A percentile compares a stretch with the other conserved stretches of the same genome.
Evolutionary conservation across 2,329 filamentous ascomycete species (phyloP).

Genomic region (Macroventuria anomochaeta): DNA sequence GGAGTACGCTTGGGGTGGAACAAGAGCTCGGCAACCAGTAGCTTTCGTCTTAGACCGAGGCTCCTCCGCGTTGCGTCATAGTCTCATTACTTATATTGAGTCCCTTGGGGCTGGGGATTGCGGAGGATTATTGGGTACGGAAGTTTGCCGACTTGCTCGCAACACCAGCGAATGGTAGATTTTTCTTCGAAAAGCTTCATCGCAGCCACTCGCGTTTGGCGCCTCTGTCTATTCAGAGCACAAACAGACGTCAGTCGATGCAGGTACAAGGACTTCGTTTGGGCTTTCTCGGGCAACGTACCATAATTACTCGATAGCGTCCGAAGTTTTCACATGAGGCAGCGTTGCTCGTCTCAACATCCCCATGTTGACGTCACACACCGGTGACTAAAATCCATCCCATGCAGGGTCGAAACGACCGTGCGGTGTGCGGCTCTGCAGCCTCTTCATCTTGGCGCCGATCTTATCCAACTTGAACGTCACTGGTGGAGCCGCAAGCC

Average conservation of each 20-base stretch:
- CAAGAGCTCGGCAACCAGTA: slow-evolving; percentile 33
- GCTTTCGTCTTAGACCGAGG: slow-evolving; percentile 28
- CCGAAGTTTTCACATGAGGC: slow-evolving; percentile 26
- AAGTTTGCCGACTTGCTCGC: slow-evolving; percentile 7
- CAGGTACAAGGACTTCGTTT: slow-evolving; percentile 7
- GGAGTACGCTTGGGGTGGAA: slow-evolving; percentile 33
- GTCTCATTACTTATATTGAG: slow-evolving; percentile 2
- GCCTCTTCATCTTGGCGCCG: slow-evolving; percentile 37
- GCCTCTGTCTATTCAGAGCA: not conserved
- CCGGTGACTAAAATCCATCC: slow-evolving; percentile 16
- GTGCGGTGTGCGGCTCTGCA: slow-evolving; percentile 39
- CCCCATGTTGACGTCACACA: slow-evolving; percentile 29
- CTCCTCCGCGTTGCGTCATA: slow-evolving; percentile 32
- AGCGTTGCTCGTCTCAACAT: slow-evolving; percentile 31
- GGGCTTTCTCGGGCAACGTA: slow-evolving; percentile 19
- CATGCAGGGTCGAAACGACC: slow-evolving; percentile 34
- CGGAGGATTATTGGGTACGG: slow-evolving; percentile 14
- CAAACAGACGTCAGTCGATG: slow-evolving; percentile 9
- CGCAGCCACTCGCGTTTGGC: not conserved
- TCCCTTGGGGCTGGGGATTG: slow-evolving; percentile 15
- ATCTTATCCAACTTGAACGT: slow-evolving; percentile 31
- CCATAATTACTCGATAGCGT: slow-evolving; percentile 20
- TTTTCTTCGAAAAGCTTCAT: not conserved
- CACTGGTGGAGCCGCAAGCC: slow-evolving; percentile 23
- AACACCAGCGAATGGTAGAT: not conserved